phyloP scores from a whole-genome alignment of 164 flowering plant genomes.

The Magnolia kwangsiensis region DNA sequence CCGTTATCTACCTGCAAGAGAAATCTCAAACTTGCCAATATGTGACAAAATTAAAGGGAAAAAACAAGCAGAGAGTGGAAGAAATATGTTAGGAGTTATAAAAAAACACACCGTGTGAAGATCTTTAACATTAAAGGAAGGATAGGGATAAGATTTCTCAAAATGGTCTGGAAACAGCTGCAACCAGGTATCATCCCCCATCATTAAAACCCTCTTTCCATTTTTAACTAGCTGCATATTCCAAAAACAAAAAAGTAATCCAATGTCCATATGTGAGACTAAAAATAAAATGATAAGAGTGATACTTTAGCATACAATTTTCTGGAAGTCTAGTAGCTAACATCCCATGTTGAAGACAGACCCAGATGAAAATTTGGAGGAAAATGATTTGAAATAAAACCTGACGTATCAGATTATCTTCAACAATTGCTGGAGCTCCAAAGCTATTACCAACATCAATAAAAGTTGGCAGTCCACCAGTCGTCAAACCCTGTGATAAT shows the following conservation, averaged over 20 bases:
- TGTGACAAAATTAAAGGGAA: background rate
- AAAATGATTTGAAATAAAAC: conserved; percentile 24
- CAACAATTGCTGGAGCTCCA: conserved; percentile 94
- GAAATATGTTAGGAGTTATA: background rate
- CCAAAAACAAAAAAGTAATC: background rate
- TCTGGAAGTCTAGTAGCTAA: background rate
- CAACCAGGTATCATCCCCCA: conserved; percentile 99
- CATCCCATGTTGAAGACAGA: background rate
- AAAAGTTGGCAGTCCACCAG: conserved; percentile 98
- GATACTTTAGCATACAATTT: background rate
- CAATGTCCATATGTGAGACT: background rate
- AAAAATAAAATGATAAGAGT: background rate
- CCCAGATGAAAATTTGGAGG: background rate
- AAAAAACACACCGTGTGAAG: conserved; percentile 69
- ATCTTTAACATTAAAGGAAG: conserved; percentile 97
- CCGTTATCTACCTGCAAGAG: conserved; percentile 88
- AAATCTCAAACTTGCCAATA: conserved; percentile 1
- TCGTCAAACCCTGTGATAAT: conserved; percentile 76
- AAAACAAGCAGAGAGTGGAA: background rate
- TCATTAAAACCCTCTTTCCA: conserved; percentile 84
- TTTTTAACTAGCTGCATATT: conserved; percentile 60
- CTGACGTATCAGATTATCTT: conserved; percentile 90
- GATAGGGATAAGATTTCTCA: conserved; percentile 69
- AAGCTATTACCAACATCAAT: conserved; percentile 97
- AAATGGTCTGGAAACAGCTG: conserved; percentile 94